A percentile compares a stretch with the other conserved stretches of the same genome.
These are phyloP conservation scores for Colletotrichum musae DNA, from an alignment of 2,329 filamentous ascomycete genomes.

Conservation along the genomic window DNA sequence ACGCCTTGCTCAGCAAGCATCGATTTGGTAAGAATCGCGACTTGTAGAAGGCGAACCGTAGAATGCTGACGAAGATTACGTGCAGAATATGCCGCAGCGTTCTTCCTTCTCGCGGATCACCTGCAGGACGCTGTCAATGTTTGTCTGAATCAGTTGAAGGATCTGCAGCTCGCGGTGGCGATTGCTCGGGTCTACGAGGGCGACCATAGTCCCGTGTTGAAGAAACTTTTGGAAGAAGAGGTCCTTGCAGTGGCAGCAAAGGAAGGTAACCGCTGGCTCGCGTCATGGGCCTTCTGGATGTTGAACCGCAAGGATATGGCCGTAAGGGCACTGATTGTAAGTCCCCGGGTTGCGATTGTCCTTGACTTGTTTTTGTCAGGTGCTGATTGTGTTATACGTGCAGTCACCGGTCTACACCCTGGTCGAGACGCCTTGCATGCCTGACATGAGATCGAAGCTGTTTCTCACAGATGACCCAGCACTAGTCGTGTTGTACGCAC, in stretches of 20 bases:
- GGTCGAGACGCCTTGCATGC: constrained; percentile 76
- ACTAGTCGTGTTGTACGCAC: constrained; percentile 87
- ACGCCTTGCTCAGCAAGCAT: constrained; percentile 91
- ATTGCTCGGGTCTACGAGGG: constrained; percentile 91
- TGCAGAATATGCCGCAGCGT: constrained; percentile 93
- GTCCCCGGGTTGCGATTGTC: constrained; percentile 47
- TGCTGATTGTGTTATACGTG: constrained; percentile 14
- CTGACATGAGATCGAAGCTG: constrained; percentile 80
- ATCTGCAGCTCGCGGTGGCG: constrained; percentile 90
- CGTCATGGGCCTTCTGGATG: constrained; percentile 97
- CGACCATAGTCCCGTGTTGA: constrained; percentile 82
- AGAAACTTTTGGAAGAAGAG: constrained; percentile 82
- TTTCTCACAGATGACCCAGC: constrained; percentile 94
- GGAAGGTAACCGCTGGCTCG: constrained; percentile 92
- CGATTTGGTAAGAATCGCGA: constrained; percentile 76
- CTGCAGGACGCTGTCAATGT: constrained; percentile 89
- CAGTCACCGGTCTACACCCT: constrained; percentile 85
- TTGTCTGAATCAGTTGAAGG: constrained; percentile 87
- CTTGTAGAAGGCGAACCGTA: neutral
- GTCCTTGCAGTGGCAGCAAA: constrained; percentile 83
- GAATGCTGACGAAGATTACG: constrained; percentile 58
- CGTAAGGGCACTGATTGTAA: constrained; percentile 84
- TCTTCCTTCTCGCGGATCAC: constrained; percentile 91
- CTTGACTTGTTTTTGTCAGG: neutral
- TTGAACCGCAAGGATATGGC: constrained; percentile 86